These are phyloP conservation scores for Cyberlindnera amylophila DNA, from an alignment of 805 yeast species.

Conservation along the genomic window DNA sequence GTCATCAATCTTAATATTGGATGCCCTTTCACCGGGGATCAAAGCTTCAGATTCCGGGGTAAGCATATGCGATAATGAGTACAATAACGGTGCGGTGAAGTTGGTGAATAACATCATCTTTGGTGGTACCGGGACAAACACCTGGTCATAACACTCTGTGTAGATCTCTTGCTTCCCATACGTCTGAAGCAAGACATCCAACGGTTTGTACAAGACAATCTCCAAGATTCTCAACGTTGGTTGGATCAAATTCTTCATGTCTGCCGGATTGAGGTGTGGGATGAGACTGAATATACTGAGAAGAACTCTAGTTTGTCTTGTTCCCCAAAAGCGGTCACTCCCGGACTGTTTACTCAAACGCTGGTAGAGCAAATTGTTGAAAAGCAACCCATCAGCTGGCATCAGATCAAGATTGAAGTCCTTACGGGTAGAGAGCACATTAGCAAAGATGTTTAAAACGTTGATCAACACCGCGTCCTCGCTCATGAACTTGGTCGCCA, in stretches of 20 bases:
- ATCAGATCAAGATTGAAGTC: slow-evolving; percentile 9
- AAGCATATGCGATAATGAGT: slow-evolving; percentile 21
- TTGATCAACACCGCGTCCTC: slow-evolving; percentile 10
- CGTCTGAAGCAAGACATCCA: neutral
- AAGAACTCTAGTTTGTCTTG: slow-evolving; percentile 7
- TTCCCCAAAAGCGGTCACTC: neutral
- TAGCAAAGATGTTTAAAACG: slow-evolving; percentile 9
- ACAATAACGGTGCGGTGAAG: slow-evolving; percentile 20
- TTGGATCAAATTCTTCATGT: slow-evolving; percentile 11
- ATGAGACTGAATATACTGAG: slow-evolving; percentile 17
- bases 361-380: slow-evolving; percentile 5
- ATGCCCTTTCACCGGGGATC: neutral
- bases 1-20: slow-evolving; percentile 16
- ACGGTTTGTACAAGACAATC: slow-evolving; percentile 6
- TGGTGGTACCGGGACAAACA: slow-evolving; percentile 20
- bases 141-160: slow-evolving; percentile 15
- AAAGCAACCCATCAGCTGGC: slow-evolving; percentile 6
- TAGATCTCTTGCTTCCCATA: slow-evolving; percentile 7
- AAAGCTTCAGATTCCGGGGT: slow-evolving; percentile 12
- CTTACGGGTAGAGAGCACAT: slow-evolving; percentile 6
- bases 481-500: slow-evolving; percentile 8
- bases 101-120: slow-evolving; percentile 15
- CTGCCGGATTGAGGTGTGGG: slow-evolving; percentile 22
- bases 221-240: slow-evolving; percentile 13
- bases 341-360: neutral